Conservation (phyloP, 2,329 filamentous ascomycete genomes). For the Chaetomium globosum region DNA sequence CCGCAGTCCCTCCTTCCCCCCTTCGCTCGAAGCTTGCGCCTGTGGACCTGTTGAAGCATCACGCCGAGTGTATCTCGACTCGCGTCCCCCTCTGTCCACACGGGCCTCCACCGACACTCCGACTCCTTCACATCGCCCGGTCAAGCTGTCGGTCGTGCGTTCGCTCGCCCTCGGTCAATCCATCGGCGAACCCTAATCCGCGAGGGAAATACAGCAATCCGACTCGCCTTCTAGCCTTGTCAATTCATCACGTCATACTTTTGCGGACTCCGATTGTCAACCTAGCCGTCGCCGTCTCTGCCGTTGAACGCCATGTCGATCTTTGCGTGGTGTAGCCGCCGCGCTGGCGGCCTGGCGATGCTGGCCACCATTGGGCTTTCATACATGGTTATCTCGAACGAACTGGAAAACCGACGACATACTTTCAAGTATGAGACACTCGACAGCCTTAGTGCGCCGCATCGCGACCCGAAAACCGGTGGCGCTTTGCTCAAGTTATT, state of each 20-base stretch:
- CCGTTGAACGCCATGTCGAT: conserved; percentile 51
- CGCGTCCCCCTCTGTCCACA: conserved; percentile 32
- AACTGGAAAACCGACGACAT: conserved; percentile 50
- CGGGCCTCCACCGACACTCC: conserved; percentile 14
- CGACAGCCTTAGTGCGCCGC: conserved; percentile 44
- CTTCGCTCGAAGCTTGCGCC: conserved; percentile 26
- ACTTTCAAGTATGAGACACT: conserved; percentile 50
- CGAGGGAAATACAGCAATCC: conserved; percentile 1
- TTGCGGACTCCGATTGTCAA: not conserved
- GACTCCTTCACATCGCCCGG: conserved; percentile 14
- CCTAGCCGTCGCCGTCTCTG: not conserved
- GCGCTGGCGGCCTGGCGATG: conserved; percentile 60
- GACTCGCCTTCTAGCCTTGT: conserved; percentile 9
- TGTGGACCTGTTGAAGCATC: conserved; percentile 32
- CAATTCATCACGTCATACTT: conserved; percentile 13
- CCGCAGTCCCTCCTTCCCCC: conserved; percentile 35
- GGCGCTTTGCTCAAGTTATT: conserved; percentile 59
- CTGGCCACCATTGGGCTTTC: conserved; percentile 52
- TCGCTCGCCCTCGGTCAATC: conserved; percentile 24
- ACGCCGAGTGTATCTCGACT: conserved; percentile 33
- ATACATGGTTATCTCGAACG: conserved; percentile 59
- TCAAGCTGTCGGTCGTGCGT: conserved; percentile 17
- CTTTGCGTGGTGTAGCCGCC: conserved; percentile 57
- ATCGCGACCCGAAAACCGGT: conserved; percentile 45
- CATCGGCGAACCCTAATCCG: conserved; percentile 13